Base-by-base conservation (phyloP, 2,329 filamentous ascomycete genomes). In the Colletotrichum aenigma region DNA sequence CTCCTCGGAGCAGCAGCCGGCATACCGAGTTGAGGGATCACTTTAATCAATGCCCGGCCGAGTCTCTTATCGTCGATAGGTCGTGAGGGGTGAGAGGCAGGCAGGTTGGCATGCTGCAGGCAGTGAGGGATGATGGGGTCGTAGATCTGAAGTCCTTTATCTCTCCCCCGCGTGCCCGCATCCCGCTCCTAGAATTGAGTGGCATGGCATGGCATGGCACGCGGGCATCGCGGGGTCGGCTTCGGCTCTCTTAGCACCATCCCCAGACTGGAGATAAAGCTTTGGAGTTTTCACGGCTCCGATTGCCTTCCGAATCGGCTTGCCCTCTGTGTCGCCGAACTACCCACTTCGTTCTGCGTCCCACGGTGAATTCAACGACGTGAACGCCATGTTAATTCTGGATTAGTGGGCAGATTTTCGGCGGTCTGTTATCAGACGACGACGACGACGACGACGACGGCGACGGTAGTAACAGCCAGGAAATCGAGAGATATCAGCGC, bases 111-210 rank as follows among this genome's bases (percentile, higher is more conserved):
- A 12, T 34, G 58, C 48, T 43, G 60, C 60, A 66, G 21, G 30
- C 38, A 43, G 48, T 64, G 60, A 48, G 55, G 71, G 72, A 66
- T 66, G 55, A 71, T 71, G 68, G 68, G 68, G 72, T 62, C 48
- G 61, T 32, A 61, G 61, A 71, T 61, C 61, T 67, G 55, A 52
- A 75, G 43, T 56, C 36, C 68, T 67, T 61, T 38, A 71, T 55
- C 10, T 21, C 64, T 67, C 73, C 73, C 43, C 73, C 73, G 68
- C 73, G 73, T 61, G 73, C 72, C 72, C 68, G 72, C 68, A 66
- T 56, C 56, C 71, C 43, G n/a, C 58, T 32, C 64, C 43, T 32
- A 24, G 28, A 56, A 36, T 67, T 64, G 32, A 68, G 43, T 73
- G 61, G 70, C 55, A 64, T 70, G 30, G 43, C 48, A 26, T 72